phyloP scores from a whole-genome alignment of 495 filamentous ascomycete genomes.

The Mytilinidion resinicola region DNA sequence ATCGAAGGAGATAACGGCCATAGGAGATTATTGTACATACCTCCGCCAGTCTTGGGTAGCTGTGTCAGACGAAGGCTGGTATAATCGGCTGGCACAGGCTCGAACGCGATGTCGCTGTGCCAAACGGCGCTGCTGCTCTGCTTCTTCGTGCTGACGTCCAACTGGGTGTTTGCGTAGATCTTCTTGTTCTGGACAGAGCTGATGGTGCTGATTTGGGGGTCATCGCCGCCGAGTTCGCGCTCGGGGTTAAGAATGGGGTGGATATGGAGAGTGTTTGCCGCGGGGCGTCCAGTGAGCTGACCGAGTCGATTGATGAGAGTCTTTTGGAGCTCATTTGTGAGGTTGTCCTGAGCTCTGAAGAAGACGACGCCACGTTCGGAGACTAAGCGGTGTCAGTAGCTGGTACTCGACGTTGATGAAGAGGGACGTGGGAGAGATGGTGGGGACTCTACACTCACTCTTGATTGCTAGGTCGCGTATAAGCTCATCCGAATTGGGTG shows the following conservation, averaged over 20 bases:
- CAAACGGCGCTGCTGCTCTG: constrained; percentile 27
- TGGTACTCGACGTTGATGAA: background rate
- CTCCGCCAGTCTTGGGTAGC: constrained; percentile 67
- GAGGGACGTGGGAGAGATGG: background rate
- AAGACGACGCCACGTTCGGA: constrained; percentile 77
- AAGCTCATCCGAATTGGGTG: constrained; percentile 44
- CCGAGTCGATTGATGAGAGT: constrained; percentile 61
- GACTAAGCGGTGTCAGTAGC: constrained; percentile 42
- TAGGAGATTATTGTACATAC: constrained; percentile 36
- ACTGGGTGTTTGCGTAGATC: constrained; percentile 21
- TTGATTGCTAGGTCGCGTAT: constrained; percentile 20
- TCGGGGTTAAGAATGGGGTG: constrained; percentile 62
- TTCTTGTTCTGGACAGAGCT: constrained; percentile 53
- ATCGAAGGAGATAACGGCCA: too few relatives aligned
- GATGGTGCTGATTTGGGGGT: constrained; percentile 71
- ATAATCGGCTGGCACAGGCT: constrained; percentile 35
- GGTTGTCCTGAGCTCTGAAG: constrained; percentile 66
- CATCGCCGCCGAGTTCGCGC: constrained; percentile 53
- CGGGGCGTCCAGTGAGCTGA: constrained; percentile 48
- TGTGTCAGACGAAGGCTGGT: constrained; percentile 39
- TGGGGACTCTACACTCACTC: constrained; percentile 18
- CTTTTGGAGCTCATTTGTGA: constrained; percentile 62
- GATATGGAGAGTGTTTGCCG: constrained; percentile 52
- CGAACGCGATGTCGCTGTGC: constrained; percentile 38
- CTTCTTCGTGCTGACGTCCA: constrained; percentile 21